Percentiles rank a stretch among this genome's conserved stretches.
phyloP scores from a whole-genome alignment of 345 rosid species.

The Eucalyptus sideroxylon region DNA sequence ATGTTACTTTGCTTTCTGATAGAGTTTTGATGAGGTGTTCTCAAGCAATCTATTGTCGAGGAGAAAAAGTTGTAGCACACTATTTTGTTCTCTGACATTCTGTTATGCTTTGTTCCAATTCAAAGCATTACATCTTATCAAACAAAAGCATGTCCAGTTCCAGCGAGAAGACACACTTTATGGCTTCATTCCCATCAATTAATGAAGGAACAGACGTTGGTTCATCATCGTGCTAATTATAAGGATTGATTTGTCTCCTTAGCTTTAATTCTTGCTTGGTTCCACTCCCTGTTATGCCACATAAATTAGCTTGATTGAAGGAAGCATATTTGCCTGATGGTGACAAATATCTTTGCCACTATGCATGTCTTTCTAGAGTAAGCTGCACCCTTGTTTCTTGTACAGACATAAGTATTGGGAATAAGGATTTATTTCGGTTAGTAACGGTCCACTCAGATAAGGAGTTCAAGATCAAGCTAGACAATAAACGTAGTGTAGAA shows the following conservation, averaged over 20 bases:
- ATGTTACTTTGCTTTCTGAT: background rate
- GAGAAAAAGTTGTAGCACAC: background rate
- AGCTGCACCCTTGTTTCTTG: background rate
- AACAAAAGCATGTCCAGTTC: background rate
- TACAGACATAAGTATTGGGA: background rate
- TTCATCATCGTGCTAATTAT: background rate
- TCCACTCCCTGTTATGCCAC: background rate
- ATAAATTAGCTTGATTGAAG: background rate
- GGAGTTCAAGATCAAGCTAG: background rate
- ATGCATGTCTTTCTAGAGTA: background rate
- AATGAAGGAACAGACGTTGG: background rate
- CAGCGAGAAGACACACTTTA: background rate
- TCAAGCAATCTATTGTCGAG: background rate
- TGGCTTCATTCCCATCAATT: background rate
- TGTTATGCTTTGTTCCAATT: background rate
- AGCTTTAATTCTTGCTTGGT: background rate
- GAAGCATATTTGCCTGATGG: background rate
- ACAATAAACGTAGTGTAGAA: background rate
- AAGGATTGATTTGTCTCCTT: background rate
- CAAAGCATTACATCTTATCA: background rate
- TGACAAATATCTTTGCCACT: background rate
- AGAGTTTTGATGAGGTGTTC: background rate
- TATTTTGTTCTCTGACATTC: background rate
- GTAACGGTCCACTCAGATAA: background rate
- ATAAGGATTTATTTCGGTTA: background rate